A percentile compares a stretch with the other conserved stretches of the same genome.
Evolutionary conservation across 495 filamentous ascomycete genomes (phyloP).

Genomic region (Annulohypoxylon nitens): DNA sequence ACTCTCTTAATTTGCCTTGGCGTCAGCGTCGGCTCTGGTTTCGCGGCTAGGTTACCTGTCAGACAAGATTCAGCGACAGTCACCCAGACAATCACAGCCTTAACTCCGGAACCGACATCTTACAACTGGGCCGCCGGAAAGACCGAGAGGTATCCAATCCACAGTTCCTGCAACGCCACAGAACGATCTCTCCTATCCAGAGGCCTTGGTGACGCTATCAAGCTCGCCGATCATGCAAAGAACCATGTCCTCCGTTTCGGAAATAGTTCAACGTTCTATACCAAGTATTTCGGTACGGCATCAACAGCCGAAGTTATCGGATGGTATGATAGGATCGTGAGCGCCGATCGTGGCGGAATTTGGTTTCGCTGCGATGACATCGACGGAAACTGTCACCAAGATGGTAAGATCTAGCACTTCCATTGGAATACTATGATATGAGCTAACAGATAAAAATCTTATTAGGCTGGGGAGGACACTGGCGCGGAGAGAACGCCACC

Average conservation of each 20-base stretch:
- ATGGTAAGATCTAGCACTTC: constrained; percentile 48
- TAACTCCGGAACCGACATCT: constrained; percentile 17
- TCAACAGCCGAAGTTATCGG: constrained; percentile 65
- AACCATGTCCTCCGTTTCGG: constrained; percentile 63
- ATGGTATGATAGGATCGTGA: constrained; percentile 65
- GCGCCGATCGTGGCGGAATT: constrained; percentile 60
- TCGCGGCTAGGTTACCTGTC: constrained; percentile 12
- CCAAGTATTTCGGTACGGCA: constrained; percentile 69
- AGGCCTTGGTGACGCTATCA: constrained; percentile 63
- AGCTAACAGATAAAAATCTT: constrained; percentile 18
- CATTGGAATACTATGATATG: constrained; percentile 3
- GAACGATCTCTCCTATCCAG: constrained; percentile 61
- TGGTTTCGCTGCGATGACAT: constrained; percentile 71
- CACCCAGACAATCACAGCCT: constrained; percentile 24
- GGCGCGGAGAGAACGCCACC: constrained; percentile 69
- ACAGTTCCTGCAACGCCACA: constrained; percentile 68
- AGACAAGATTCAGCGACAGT: constrained; percentile 27
- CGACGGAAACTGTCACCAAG: constrained; percentile 67
- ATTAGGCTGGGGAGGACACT: constrained; percentile 69
- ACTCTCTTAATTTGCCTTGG: constrained; percentile 18
- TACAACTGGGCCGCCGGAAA: constrained; percentile 40
- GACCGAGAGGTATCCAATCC: constrained; percentile 59
- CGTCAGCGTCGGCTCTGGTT: constrained; percentile 12
- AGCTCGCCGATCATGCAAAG: constrained; percentile 63
- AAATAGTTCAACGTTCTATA: constrained; percentile 64